Evolutionary conservation across 495 filamentous ascomycete species (phyloP), one percentile per base, ranked within the genome.

Genomic region (Talaromyces liani): DNA sequence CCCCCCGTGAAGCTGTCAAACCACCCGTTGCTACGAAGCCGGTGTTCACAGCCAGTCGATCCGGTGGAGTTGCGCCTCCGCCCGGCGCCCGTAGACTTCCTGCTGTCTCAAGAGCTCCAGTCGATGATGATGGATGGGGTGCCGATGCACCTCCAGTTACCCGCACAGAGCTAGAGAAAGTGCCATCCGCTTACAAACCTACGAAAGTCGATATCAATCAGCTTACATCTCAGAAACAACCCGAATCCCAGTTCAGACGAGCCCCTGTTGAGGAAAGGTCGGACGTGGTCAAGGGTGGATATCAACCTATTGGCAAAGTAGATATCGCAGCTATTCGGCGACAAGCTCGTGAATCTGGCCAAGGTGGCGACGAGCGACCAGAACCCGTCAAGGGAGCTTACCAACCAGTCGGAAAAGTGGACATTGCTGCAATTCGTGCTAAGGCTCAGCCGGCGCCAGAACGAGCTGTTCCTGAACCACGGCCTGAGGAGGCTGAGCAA

Each of bases 291-390:
- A 89, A 81, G 66, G 93, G 95, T 9, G 90, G 81, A n/a, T 99
- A 99, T 71, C 93, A 96, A 72, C 94, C 94, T 7, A 82, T 99
- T 64, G 95, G 95, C 9, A 97, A 96, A 74, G 90, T 98, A 10
- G 92, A 98, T 69, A 97, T 99, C 76, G 89, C 90, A 41, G 92
- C 91, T 3, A 86, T 98, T 60, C 83, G 92, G 57, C 85, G 82
- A 58, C 87, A 94, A 70, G 93, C 93, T 9, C 85, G 87, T 65
- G 85, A 88, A 55, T 71, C 77, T 2, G 79, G 83, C n/a, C 63
- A 72, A 39, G 65, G 78, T 16, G 75, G 82, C 51, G 89, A 96
- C 67, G 90, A 96, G 60, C 79, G 92, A 54, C 93, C 93, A 4
- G 82, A 85, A 4, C 81, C 85, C 4, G 90, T 97, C 4, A 98